Evolutionary conservation across 805 yeast genomes (phyloP), one percentile per base, ranked within the genome.

Genomic region (Candida yuanshanica): DNA sequence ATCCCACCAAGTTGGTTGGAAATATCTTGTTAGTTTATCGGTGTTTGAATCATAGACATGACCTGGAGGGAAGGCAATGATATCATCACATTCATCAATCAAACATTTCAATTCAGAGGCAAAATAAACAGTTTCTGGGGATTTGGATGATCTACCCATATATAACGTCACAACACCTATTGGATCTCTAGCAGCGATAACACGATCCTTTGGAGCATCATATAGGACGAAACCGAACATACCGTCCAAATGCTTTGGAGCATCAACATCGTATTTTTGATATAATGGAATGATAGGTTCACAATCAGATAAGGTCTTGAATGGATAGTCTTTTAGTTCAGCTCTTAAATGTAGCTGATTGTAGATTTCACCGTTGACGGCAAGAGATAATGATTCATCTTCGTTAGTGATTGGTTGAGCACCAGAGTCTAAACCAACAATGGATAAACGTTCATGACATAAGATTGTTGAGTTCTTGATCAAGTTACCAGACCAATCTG

Each of bases 291-390:
- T 88, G 67, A 93, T 91, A 42, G 96, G 93, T 70, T 93, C 99
- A 77, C 99, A 93, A 69, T 93, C 99, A 27, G 89, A 78, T 53
- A 87, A 74, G 38, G 97, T 87, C 68, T 85, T 77, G 79, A 76
- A 93, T 46, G 69, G 63, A 68, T 93, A 93, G 41, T 77, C 83
- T 37, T 72, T 55, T 59, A 82, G 77, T 66, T 85, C 77, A 37
- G 75, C 77, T 75, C 99, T 83, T 60, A 93, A 62, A 55, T 82
- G 74, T 65, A 90, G 87, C 70, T 93, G 99, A 83, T 93, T 93
- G 72, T 93, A 93, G 59, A 93, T 91, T 70, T 93, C 99, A 56
- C 98, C 99, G 74, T 93, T 93, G 63, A 93, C 99, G 46, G 95
- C 79, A 49, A 93, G 71, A 26, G 79, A 66, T 61, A 77, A 77